phyloP scores from a whole-genome alignment of 1,284 basidiomycete genomes.

The Malassezia yamatoensis region DNA sequence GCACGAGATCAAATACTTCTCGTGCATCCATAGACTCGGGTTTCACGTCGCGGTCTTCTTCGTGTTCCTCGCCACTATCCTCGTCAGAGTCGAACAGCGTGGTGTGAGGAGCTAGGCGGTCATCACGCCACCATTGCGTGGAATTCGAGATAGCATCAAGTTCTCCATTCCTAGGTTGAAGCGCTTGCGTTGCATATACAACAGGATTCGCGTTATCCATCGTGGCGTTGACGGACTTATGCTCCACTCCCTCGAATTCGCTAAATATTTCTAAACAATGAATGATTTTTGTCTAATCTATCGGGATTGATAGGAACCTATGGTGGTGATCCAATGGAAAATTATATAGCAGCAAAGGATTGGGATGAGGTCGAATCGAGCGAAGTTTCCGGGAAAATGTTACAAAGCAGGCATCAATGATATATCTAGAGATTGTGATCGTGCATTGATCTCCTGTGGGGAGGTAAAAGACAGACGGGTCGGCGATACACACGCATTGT shows the following conservation, averaged over 20 bases:
- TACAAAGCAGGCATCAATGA: slow-evolving; percentile 1
- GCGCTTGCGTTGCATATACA: slow-evolving; percentile 36
- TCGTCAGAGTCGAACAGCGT: slow-evolving; percentile 53
- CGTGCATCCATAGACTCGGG: slow-evolving; percentile 32
- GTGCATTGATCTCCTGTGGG: not conserved
- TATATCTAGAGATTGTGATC: not conserved
- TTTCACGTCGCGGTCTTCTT: slow-evolving; percentile 31
- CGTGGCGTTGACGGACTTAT: not conserved
- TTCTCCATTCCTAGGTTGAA: slow-evolving; percentile 33
- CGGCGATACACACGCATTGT: not conserved
- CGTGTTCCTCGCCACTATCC: slow-evolving; percentile 43
- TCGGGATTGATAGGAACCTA: no score
- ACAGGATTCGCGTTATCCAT: slow-evolving; percentile 50
- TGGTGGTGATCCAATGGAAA: no score
- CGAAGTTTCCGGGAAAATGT: not conserved
- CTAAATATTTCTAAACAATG: not conserved
- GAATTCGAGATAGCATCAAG: slow-evolving; percentile 19
- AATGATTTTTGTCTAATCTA: not conserved
- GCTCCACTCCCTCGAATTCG: no score
- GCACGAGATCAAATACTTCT: slow-evolving; percentile 60
- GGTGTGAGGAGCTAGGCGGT: slow-evolving; percentile 40
- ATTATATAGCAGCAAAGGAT: no score
- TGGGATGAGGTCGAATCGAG: no score
- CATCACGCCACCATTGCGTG: slow-evolving; percentile 40
- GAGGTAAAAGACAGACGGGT: not conserved